Evolutionary conservation across 2,329 filamentous ascomycete species (phyloP).

Genomic region (Rhinocladiella mackenziei): DNA sequence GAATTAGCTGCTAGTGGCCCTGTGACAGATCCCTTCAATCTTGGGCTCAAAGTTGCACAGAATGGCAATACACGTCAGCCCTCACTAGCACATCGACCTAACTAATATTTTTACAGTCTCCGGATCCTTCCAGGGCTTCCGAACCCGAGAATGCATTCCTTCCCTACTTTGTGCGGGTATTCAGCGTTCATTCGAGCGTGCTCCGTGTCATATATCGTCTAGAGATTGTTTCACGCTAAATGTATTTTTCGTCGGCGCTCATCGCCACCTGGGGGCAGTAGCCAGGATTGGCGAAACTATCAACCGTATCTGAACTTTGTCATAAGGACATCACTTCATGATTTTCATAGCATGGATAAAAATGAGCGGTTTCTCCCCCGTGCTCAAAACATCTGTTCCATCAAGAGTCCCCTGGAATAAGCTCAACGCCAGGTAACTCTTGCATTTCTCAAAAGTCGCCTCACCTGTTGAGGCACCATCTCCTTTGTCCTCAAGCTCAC

Average conservation of each 20-base stretch:
- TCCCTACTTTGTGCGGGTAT: background rate
- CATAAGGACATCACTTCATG: background rate
- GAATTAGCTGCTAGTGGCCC: no score
- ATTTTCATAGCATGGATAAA: no score
- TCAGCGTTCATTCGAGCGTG: background rate
- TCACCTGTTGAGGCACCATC: constrained; percentile 25
- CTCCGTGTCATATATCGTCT: background rate
- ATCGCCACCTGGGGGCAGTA: constrained; percentile 22
- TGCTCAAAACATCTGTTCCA: background rate
- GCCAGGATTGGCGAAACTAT: no score
- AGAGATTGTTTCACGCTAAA: constrained; percentile 2
- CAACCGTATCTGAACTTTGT: background rate
- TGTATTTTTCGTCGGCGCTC: no score
- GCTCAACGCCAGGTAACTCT: constrained; percentile 23
- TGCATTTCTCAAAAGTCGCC: constrained; percentile 20
- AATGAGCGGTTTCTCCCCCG: background rate
- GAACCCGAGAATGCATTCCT: background rate
- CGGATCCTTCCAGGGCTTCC: no score
- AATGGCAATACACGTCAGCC: no score
- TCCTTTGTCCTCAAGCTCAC: constrained; percentile 23
- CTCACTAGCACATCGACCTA: no score
- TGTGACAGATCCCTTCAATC: no score
- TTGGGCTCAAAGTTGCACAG: no score
- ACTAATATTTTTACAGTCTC: no score
- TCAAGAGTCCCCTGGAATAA: background rate